Percentiles rank a stretch among this genome's conserved stretches.
Evolutionary conservation across 345 rosid species (phyloP).

Genomic region (Psidium friedrichsthalianum): DNA sequence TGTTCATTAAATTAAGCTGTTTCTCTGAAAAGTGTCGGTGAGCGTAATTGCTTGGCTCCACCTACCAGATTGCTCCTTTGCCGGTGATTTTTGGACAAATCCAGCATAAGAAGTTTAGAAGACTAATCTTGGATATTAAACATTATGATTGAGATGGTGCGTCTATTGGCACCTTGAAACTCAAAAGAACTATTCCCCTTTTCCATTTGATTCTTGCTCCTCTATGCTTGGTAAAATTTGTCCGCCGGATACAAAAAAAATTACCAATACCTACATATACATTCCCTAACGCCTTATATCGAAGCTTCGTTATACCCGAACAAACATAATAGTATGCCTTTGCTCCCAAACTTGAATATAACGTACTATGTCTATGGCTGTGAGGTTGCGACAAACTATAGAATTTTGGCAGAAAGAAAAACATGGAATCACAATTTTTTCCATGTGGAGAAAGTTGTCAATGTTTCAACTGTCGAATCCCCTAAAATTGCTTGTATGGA

Average conservation of each 20-base stretch:
- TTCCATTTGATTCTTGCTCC: neutral
- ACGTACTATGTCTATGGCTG: neutral
- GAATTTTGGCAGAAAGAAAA: neutral
- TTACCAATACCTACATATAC: neutral
- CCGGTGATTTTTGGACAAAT: neutral
- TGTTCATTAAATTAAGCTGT: neutral
- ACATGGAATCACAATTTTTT: neutral
- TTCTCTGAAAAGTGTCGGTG: neutral
- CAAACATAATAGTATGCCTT: neutral
- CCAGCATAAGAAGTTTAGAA: neutral
- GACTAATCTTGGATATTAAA: neutral
- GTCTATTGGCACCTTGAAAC: neutral
- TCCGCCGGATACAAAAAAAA: neutral
- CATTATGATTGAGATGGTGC: neutral
- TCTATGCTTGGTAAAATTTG: neutral
- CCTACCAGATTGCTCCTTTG: neutral
- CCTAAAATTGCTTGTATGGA: neutral
- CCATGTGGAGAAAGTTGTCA: neutral
- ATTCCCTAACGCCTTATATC: neutral
- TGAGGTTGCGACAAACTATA: neutral
- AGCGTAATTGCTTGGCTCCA: neutral
- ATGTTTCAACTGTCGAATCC: neutral
- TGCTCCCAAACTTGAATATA: neutral
- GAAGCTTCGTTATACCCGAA: neutral
- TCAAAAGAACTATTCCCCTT: neutral